Conservation (phyloP, 1,139 yeast species). For the Kodamaea suecica region DNA sequence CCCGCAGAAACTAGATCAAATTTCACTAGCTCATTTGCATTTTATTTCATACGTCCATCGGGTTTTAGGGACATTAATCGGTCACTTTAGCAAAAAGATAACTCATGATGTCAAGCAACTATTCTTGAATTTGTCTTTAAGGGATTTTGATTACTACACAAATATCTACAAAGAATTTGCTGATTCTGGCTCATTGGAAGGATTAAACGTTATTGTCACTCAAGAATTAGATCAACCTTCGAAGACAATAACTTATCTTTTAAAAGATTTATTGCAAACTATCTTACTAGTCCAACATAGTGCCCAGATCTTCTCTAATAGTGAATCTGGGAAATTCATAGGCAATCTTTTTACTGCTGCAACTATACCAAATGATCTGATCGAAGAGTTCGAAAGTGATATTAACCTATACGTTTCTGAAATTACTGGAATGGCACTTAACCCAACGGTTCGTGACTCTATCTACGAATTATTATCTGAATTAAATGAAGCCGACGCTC, state of each 20-base stretch:
- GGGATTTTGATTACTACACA: conserved; percentile 22
- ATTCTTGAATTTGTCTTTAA: conserved; percentile 16
- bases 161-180: conserved; percentile 15
- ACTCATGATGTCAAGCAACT: conserved; percentile 17
- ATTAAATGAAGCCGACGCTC: conserved; percentile 36
- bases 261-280: conserved; percentile 23
- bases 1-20: background rate
- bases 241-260: conserved; percentile 14
- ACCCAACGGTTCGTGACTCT: conserved; percentile 50
- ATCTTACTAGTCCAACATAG: conserved; percentile 29
- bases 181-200: conserved; percentile 10
- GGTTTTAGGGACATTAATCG: conserved; percentile 27
- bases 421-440: conserved; percentile 61
- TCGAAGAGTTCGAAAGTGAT: conserved; percentile 46
- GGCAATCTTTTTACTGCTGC: conserved; percentile 24
- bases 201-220: conserved; percentile 8
- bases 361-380: conserved; percentile 24
- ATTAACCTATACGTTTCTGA: conserved; percentile 68
- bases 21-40: conserved; percentile 16
- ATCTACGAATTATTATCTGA: conserved; percentile 50
- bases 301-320: conserved; percentile 16
- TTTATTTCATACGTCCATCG: conserved; percentile 31
- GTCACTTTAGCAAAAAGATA: conserved; percentile 33
- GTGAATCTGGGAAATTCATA: conserved; percentile 17
- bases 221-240: conserved; percentile 19